Conservation (phyloP, 2,329 filamentous ascomycete genomes). For the Hypoxylon sp. region DNA sequence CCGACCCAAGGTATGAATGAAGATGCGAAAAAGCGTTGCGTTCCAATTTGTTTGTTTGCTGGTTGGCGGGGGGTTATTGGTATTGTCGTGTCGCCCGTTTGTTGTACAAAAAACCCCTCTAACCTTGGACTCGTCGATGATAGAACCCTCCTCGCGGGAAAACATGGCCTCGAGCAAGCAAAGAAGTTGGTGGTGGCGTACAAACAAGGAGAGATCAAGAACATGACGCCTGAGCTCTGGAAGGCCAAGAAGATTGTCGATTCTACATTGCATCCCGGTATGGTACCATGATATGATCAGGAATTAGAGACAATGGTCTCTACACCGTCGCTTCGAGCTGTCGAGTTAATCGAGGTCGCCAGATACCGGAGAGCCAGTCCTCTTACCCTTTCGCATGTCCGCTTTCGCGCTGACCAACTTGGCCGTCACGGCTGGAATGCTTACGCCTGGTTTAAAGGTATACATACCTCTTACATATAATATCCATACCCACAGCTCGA, state of each 20-base stretch:
- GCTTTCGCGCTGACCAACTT: constrained; percentile 93
- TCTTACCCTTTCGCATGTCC: constrained; percentile 97
- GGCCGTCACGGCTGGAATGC: constrained; percentile 95
- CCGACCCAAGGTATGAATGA: constrained; percentile 94
- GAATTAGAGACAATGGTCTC: too few species aligned
- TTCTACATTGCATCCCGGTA: constrained; percentile 94
- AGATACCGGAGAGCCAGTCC: constrained; percentile 93
- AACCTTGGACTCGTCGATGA: constrained; percentile 16
- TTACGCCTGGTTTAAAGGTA: constrained; percentile 84
- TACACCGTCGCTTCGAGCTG: constrained; percentile 1
- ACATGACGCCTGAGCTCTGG: constrained; percentile 94
- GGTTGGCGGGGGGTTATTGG: background rate
- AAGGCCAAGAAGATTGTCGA: constrained; percentile 96
- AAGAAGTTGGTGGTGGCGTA: constrained; percentile 84
- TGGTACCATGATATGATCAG: constrained; percentile 41
- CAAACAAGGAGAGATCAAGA: constrained; percentile 80
- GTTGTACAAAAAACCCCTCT: constrained; percentile 16
- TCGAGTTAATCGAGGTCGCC: constrained; percentile 27
- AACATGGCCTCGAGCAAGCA: constrained; percentile 81
- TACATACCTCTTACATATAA: background rate
- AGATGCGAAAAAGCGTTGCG: too few species aligned
- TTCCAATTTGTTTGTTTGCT: too few species aligned
- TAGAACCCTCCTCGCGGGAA: constrained; percentile 88
- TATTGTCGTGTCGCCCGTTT: background rate
- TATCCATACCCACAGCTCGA: too few species aligned